Percentiles rank a stretch among this genome's conserved stretches.
These are phyloP conservation scores for Metschnikowia arizonensis DNA, from an alignment of 805 yeast genomes.

Conservation along the genomic window DNA sequence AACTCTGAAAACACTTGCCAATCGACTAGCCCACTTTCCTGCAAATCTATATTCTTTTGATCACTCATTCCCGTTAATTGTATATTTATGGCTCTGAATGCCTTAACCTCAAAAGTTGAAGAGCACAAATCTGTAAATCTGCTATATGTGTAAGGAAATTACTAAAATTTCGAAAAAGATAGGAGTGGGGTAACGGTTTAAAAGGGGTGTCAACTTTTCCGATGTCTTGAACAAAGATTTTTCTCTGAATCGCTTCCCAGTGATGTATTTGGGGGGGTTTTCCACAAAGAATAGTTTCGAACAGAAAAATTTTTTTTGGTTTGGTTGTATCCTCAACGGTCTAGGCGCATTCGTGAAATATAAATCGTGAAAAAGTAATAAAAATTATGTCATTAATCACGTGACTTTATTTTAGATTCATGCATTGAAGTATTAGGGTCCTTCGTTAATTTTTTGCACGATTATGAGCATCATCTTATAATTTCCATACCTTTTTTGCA, in stretches of 20 bases:
- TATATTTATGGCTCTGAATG: background rate
- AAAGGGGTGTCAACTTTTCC: background rate
- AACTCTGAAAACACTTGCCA: conserved; percentile 88
- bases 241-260: background rate
- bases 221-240: background rate
- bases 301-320: conserved; percentile 3
- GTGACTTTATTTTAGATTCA: background rate
- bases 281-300: background rate
- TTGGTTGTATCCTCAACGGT: conserved; percentile 5
- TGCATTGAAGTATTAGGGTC: background rate
- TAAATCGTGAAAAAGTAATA: conserved; percentile 3
- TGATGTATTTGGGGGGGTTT: background rate
- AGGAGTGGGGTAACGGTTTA: background rate
- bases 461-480: background rate
- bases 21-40: conserved; percentile 66
- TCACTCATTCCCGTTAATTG: conserved; percentile 9
- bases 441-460: background rate
- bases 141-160: conserved; percentile 1
- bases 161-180: background rate
- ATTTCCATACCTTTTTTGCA: background rate
- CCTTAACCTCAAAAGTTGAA: background rate
- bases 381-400: conserved; percentile 6
- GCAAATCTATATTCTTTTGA: conserved; percentile 24
- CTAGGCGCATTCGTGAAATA: conserved; percentile 8
- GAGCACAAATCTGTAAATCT: background rate